Base-by-base conservation (phyloP, 2,329 filamentous ascomycete genomes). In the Sarocladium strictum region DNA sequence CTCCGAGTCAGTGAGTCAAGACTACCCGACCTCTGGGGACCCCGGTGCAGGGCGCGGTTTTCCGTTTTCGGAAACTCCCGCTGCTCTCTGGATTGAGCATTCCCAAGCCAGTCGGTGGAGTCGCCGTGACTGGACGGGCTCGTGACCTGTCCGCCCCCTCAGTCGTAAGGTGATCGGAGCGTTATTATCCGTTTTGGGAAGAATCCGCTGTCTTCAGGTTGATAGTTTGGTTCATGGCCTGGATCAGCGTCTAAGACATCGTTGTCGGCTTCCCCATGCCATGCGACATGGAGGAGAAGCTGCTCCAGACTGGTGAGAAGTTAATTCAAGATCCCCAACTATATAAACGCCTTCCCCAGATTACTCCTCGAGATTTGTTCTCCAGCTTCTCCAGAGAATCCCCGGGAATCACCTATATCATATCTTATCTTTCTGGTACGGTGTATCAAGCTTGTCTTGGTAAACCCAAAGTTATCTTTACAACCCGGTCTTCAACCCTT, bases 311-410 rank as follows among this genome's bases (percentile, higher is more conserved):
- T 43, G 38, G 38, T n/a, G n/a, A 38, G 29, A 47, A 37, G 4
- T 23, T 6, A 23, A 5, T 14, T 14, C 27, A 4, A 23, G 5
- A 17, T 3, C 3, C 9, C 38, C 29, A 23, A 55, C 15, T 55
- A 50, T 50, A 56, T 54, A 58, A 53, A 54, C 41, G 52, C 29
- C 29, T 41, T 54, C 56, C 56, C 56, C 56, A 54, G 56, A 58
- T 54, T 58, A 24, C 47, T 43, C 54, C 54, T 41, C 45, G 41
- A 51, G 53, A 26, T 3, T 47, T n/a, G n/a, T 21, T 49, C 50
- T 41, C 54, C 54, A 54, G 45, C 53, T 57, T 53, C 56, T 53
- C 56, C 53, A 49, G 56, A 51, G n/a, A 49, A 53, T 53, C 53
- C 53, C 56, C 56, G 53, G 35, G 53, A 52, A 49, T 12, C 47